Base-by-base conservation (phyloP, 1,284 basidiomycete species). In the Trametes pubescens region DNA sequence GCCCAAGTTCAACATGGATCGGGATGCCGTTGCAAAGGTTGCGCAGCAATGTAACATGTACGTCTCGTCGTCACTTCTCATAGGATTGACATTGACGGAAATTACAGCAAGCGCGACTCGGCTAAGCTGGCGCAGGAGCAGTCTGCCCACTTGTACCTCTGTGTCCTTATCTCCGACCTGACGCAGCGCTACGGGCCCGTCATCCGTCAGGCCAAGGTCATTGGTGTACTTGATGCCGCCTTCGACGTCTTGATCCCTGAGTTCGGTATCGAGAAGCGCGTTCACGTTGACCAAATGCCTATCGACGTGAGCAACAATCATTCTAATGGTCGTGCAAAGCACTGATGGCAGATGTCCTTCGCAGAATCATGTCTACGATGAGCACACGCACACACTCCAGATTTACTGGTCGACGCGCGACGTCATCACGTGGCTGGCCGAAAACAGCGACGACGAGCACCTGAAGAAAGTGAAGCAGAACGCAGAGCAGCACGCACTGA, bases 281-380 rank as follows among this genome's bases (percentile, higher is more conserved):
- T 99, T 3, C 97, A 99, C 73, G 93, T 97, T 52, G 98, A 99
- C 77, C 96, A 99, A 80, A 98, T 99, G 91, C 97, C 98, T 18
- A 94, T 97, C 60, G 94, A 96, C 69, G 93, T 94, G 74, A 78
- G 90, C 55, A 14, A 44, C 16, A 32, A 48, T 24, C 44, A 47
- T 47, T 47, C 9, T 24, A 3, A 57, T 54, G 8, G 14, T 46
- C 32, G 4, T 58, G 5, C 26, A 32, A 48, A 22, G 43, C 21
- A 63, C 18, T 34, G 14, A 16, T 44, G 29, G 8, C 11, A 22
- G 9, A 16, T 43, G 35, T 43, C 32, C 1, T 35, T 14, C 16
- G 4, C 69, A 95, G 90, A 97, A 96, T 72, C 92, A 94, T 72
- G 92, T 96, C 56, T 96, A 95, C 74, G 96, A 99, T 73, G 96